These are phyloP conservation scores for Skeletonema marinoi DNA, from an alignment of 108 stramenopile species.

Conservation along the genomic window DNA sequence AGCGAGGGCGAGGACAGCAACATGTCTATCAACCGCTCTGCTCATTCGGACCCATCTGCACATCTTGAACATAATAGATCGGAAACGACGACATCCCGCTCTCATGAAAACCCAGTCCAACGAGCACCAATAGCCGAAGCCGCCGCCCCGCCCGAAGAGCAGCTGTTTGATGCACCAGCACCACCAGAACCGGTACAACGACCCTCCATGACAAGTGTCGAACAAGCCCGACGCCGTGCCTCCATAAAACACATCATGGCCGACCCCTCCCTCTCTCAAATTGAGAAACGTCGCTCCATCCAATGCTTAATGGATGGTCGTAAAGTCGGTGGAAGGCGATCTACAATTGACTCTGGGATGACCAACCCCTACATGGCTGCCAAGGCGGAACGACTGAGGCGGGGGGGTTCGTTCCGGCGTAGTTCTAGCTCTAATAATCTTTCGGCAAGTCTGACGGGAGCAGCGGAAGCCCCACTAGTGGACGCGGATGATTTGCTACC, in stretches of 20 bases:
- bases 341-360: constrained; percentile 8
- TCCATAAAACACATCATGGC: constrained; percentile 76
- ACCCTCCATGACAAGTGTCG: constrained; percentile 18
- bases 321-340: constrained; percentile 5
- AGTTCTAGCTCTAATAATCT: constrained; percentile 3
- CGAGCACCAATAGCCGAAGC: neutral
- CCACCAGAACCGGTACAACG: constrained; percentile 7
- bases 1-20: neutral
- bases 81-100: neutral
- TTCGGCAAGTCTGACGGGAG: no score
- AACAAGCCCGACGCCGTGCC: constrained; percentile 61
- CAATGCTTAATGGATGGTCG: constrained; percentile 88
- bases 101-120: neutral
- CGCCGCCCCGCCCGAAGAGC: neutral
- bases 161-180: neutral
- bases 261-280: constrained; percentile 48
- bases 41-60: neutral
- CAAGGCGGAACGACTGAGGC: neutral
- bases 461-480: neutral
- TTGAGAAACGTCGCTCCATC: constrained; percentile 73
- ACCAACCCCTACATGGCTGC: constrained; percentile 37
- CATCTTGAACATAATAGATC: neutral
- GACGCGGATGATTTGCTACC: neutral
- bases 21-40: neutral
- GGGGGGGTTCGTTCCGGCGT: neutral